Evolutionary conservation across 2,329 filamentous ascomycete species (phyloP).

Genomic region (Cladosporium phlei): DNA sequence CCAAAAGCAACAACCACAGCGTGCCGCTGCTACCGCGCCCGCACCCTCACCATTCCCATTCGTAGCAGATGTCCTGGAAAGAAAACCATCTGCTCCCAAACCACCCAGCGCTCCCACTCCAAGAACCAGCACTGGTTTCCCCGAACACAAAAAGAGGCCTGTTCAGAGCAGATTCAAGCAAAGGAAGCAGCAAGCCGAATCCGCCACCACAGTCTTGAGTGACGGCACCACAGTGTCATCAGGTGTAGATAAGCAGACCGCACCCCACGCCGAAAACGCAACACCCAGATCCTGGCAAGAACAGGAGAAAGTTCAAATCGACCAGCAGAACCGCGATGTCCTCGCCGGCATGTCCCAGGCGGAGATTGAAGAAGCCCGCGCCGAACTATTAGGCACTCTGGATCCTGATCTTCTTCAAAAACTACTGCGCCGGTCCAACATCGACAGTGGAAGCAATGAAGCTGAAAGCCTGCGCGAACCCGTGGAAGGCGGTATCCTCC

Average conservation of each 20-base stretch:
- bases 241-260: not conserved
- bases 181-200: slow-evolving; percentile 34
- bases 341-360: slow-evolving; percentile 72
- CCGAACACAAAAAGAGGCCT: slow-evolving; percentile 75
- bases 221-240: slow-evolving; percentile 7
- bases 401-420: slow-evolving; percentile 71
- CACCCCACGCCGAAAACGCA: slow-evolving; percentile 11
- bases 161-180: slow-evolving; percentile 76
- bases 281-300: slow-evolving; percentile 35
- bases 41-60: slow-evolving; percentile 38
- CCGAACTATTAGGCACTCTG: slow-evolving; percentile 73
- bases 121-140: slow-evolving; percentile 65
- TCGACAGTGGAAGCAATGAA: slow-evolving; percentile 58
- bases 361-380: slow-evolving; percentile 75
- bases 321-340: slow-evolving; percentile 71
- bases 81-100: slow-evolving; percentile 54
- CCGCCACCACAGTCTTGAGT: slow-evolving; percentile 8
- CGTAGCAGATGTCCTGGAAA: slow-evolving; percentile 76
- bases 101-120: slow-evolving; percentile 60
- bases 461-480: slow-evolving; percentile 24
- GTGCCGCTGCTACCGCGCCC: slow-evolving; percentile 10
- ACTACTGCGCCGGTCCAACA: slow-evolving; percentile 69
- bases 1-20: slow-evolving; percentile 14
- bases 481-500: slow-evolving; percentile 5
- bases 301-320: slow-evolving; percentile 67